These are phyloP conservation scores for Cyanidioschyzon merolae DNA, from an alignment of 23 red algal species.

Conservation along the genomic window DNA sequence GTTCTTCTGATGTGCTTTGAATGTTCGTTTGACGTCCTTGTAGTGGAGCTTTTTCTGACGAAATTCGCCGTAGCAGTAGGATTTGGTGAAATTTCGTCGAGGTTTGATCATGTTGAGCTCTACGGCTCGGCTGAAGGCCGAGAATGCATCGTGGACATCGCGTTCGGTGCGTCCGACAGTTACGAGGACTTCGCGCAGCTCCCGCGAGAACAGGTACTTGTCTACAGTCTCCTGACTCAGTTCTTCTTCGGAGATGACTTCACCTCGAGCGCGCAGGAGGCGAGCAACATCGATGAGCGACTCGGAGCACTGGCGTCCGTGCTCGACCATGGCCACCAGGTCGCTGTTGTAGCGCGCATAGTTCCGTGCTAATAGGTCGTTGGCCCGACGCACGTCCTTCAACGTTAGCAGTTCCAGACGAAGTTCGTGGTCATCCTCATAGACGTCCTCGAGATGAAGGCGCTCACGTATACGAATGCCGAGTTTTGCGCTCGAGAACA, in stretches of 20 bases:
- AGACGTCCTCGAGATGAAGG: constrained; percentile 28
- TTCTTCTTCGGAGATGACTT: constrained; percentile 1
- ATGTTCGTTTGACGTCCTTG: constrained; percentile 32
- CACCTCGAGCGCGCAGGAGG: neutral
- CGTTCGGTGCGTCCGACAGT: constrained; percentile 26
- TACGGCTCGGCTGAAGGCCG: constrained; percentile 24
- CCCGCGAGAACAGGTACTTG: constrained; percentile 23
- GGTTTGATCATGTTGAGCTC: constrained; percentile 29
- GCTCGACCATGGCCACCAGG: neutral
- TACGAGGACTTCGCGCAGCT: constrained; percentile 25
- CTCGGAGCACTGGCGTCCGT: constrained; percentile 8
- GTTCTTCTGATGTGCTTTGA: constrained; percentile 21
- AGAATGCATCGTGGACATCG: constrained; percentile 31
- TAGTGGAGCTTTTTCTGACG: constrained; percentile 21
- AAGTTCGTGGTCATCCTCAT: constrained; percentile 29
- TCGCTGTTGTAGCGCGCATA: neutral
- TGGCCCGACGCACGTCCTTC: constrained; percentile 17
- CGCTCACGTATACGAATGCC: constrained; percentile 20
- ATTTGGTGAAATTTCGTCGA: constrained; percentile 12
- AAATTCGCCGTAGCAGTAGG: constrained; percentile 19
- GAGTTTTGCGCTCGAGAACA: constrained; percentile 25
- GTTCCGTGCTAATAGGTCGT: neutral
- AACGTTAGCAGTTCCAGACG: constrained; percentile 21
- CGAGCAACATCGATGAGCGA: constrained; percentile 11
- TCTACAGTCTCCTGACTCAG: constrained; percentile 7